Conservation (phyloP, 2,329 filamentous ascomycete genomes). For the Cercospora berteroae region DNA sequence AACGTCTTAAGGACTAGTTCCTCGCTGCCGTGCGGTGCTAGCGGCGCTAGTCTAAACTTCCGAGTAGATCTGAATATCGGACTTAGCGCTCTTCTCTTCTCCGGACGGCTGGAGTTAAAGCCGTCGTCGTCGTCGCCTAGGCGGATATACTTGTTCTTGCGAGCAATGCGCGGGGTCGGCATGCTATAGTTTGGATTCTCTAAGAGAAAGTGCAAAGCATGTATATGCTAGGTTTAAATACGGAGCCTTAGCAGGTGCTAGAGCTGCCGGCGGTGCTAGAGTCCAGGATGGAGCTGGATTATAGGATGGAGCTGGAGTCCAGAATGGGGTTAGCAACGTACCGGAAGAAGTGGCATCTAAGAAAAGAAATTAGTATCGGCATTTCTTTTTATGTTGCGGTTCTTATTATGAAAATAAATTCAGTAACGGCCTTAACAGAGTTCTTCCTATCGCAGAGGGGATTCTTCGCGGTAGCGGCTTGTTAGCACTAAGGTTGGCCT, state of each 20-base stretch:
- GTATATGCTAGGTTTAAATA: slow-evolving; percentile 42
- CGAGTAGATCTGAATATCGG: slow-evolving; percentile 64
- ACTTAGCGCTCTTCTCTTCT: slow-evolving; percentile 44
- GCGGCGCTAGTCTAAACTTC: slow-evolving; percentile 78
- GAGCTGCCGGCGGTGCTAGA: too few relatives aligned
- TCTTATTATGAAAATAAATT: too few relatives aligned
- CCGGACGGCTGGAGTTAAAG: slow-evolving; percentile 47
- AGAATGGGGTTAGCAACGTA: slow-evolving; percentile 74
- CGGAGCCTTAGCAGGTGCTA: slow-evolving; percentile 77
- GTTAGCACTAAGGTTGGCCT: too few relatives aligned
- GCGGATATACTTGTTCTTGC: slow-evolving; percentile 19
- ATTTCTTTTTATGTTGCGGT: too few relatives aligned
- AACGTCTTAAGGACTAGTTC: too few relatives aligned
- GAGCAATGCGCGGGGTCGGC: slow-evolving; percentile 57
- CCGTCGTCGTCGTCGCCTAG: slow-evolving; percentile 61
- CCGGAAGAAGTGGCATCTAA: slow-evolving; percentile 13
- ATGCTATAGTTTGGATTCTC: slow-evolving; percentile 57
- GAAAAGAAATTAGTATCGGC: slow-evolving; percentile 22
- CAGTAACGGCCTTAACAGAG: too few relatives aligned
- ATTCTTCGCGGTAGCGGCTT: too few relatives aligned
- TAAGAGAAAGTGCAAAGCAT: slow-evolving; percentile 56
- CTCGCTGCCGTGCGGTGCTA: too few relatives aligned
- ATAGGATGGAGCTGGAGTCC: too few relatives aligned
- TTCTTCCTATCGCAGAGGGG: too few relatives aligned
- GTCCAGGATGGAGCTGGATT: too few relatives aligned